These are phyloP conservation scores for Camellia sinensis DNA, from an alignment of 148 eudicot species.

Conservation along the genomic window DNA sequence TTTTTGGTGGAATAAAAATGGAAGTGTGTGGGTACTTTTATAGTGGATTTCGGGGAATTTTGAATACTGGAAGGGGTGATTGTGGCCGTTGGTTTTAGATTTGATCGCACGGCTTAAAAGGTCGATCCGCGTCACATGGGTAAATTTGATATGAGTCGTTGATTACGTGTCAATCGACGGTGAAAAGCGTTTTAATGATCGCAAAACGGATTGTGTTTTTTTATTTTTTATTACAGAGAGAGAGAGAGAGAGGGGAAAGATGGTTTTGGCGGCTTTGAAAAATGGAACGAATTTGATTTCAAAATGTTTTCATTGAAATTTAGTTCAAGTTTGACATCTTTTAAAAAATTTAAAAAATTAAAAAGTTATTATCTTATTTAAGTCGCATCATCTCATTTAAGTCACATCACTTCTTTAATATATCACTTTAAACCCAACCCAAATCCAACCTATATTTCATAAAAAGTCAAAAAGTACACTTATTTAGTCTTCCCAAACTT, in stretches of 20 bases:
- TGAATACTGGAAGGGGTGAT: not conserved
- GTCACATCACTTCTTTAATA: no score
- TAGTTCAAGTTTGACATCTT: no score
- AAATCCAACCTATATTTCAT: no score
- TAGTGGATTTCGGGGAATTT: not conserved
- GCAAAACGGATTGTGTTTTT: not conserved
- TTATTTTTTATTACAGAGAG: no score
- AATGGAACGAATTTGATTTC: not conserved
- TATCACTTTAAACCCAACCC: no score
- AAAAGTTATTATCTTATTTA: no score
- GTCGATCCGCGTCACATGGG: conserved; percentile 18
- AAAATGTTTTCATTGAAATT: no score
- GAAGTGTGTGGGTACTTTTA: not conserved
- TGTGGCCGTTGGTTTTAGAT: not conserved
- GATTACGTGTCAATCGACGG: conserved; percentile 15
- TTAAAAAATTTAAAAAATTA: not conserved
- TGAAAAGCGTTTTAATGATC: not conserved
- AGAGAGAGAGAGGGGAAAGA: not conserved
- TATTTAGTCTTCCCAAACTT: no score
- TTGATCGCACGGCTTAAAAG: conserved; percentile 16
- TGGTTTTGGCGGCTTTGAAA: conserved; percentile 7
- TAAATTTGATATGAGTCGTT: not conserved
- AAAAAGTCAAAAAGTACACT: no score
- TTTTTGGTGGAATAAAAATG: not conserved
- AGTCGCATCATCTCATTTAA: no score